These are phyloP conservation scores for Lachancea cidri DNA, from an alignment of 805 yeast species.

Conservation along the genomic window DNA sequence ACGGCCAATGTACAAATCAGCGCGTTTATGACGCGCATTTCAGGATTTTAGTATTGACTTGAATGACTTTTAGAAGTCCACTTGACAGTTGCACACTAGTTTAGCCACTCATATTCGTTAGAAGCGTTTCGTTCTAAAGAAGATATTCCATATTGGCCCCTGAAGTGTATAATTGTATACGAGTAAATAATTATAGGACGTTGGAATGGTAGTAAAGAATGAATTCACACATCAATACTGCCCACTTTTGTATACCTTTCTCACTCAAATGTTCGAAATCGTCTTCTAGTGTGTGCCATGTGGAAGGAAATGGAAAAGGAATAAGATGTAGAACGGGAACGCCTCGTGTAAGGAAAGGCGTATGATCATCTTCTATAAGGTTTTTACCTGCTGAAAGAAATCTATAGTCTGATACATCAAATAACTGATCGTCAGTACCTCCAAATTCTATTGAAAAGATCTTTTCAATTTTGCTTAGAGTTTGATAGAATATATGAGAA, in stretches of 20 bases:
- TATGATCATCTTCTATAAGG: conserved; percentile 45
- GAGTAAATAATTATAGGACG: too few relatives aligned
- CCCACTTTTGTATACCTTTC: conserved; percentile 42
- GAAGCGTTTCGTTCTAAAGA: neutral
- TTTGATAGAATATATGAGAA: conserved; percentile 36
- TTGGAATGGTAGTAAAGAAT: conserved; percentile 32
- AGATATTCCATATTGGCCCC: neutral
- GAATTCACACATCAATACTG: conserved; percentile 38
- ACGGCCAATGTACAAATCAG: neutral
- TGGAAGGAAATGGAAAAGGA: conserved; percentile 45
- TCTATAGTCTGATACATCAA: conserved; percentile 14
- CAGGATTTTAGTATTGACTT: neutral
- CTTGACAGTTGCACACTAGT: too few relatives aligned
- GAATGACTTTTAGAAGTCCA: too few relatives aligned
- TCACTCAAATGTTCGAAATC: conserved; percentile 39
- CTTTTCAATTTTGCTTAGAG: conserved; percentile 24
- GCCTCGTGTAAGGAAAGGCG: conserved; percentile 44
- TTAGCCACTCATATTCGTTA: too few relatives aligned
- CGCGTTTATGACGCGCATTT: neutral
- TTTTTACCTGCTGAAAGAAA: conserved; percentile 10
- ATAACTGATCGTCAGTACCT: neutral
- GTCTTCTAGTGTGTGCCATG: conserved; percentile 51
- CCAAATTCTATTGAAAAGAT: neutral
- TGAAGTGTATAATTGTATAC: neutral
- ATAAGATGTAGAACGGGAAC: conserved; percentile 48